These are phyloP conservation scores for Crithidia acanthocephali DNA, from an alignment of 208 protist species.

Conservation along the genomic window DNA sequence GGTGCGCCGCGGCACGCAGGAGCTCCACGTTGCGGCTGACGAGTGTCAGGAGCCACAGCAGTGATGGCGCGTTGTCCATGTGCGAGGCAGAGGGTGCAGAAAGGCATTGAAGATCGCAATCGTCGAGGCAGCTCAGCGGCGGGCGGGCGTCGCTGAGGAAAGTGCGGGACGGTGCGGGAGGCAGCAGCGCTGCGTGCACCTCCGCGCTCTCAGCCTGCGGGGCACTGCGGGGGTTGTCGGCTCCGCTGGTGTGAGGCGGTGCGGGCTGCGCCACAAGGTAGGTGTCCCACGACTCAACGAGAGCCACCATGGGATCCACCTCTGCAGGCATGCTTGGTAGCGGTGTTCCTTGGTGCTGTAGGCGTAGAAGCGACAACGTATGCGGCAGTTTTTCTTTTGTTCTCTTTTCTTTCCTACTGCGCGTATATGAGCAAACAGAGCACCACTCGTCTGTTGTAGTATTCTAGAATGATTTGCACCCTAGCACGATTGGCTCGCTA, in stretches of 20 bases:
- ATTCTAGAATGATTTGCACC: not conserved
- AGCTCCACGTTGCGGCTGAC: slow-evolving; percentile 60
- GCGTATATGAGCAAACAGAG: too few relatives aligned
- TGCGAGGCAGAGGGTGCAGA: not conserved
- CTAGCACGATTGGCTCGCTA: too few relatives aligned
- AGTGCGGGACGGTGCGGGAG: slow-evolving; percentile 5
- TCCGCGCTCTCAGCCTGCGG: not conserved
- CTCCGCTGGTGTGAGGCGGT: not conserved
- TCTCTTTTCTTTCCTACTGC: too few relatives aligned
- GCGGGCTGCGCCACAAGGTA: slow-evolving; percentile 18
- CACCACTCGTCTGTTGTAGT: too few relatives aligned
- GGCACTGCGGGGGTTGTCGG: not conserved
- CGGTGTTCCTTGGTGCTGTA: too few relatives aligned
- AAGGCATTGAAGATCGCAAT: too few relatives aligned
- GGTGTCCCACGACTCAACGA: slow-evolving; percentile 43
- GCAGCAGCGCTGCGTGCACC: not conserved
- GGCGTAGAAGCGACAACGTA: too few relatives aligned
- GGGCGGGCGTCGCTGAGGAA: slow-evolving; percentile 23
- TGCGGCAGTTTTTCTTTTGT: too few relatives aligned
- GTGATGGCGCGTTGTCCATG: slow-evolving; percentile 9
- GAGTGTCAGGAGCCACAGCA: slow-evolving; percentile 74
- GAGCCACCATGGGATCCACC: slow-evolving; percentile 32
- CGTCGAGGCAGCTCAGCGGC: slow-evolving; percentile 11
- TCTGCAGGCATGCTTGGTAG: slow-evolving; percentile 6
- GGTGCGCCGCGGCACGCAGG: slow-evolving; percentile 48